phyloP scores from a whole-genome alignment of 768 basidiomycete genomes.

The Mycena rebaudengoi region DNA sequence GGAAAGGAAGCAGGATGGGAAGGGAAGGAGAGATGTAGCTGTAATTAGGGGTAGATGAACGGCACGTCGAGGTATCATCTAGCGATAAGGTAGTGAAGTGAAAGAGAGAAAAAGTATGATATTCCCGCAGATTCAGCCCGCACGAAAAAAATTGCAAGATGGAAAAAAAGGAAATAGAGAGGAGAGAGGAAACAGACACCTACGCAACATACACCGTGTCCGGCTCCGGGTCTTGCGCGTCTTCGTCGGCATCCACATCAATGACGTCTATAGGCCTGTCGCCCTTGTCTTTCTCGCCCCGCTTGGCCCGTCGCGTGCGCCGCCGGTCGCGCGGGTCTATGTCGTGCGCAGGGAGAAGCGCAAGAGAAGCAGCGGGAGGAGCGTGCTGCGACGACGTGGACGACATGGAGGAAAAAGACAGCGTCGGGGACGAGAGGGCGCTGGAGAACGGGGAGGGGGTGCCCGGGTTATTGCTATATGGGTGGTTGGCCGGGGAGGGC shows the following conservation, averaged over 20 bases:
- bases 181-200: slow-evolving; percentile 45
- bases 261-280: slow-evolving; percentile 33
- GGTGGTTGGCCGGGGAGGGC: slow-evolving; percentile 24
- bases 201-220: slow-evolving; percentile 86
- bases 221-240: slow-evolving; percentile 26
- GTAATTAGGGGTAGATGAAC: too few species aligned
- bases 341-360: too few species aligned
- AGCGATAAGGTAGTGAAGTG: too few species aligned
- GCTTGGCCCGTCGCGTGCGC: slow-evolving; percentile 43
- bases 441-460: slow-evolving; percentile 16
- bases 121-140: too few species aligned
- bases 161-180: not conserved
- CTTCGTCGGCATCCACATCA: slow-evolving; percentile 32
- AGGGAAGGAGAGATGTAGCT: too few species aligned
- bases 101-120: too few species aligned
- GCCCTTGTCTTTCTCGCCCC: slow-evolving; percentile 42
- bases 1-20: too few species aligned
- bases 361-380: too few species aligned
- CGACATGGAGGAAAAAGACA: too few species aligned
- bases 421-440: slow-evolving; percentile 7
- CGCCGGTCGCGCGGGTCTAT: too few species aligned
- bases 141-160: not conserved
- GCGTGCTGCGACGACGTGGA: too few species aligned
- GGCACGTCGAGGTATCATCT: too few species aligned
- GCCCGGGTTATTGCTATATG: slow-evolving; percentile 33